Base-by-base conservation (phyloP, 257 asterid genomes). In the Solanum appendiculatum region DNA sequence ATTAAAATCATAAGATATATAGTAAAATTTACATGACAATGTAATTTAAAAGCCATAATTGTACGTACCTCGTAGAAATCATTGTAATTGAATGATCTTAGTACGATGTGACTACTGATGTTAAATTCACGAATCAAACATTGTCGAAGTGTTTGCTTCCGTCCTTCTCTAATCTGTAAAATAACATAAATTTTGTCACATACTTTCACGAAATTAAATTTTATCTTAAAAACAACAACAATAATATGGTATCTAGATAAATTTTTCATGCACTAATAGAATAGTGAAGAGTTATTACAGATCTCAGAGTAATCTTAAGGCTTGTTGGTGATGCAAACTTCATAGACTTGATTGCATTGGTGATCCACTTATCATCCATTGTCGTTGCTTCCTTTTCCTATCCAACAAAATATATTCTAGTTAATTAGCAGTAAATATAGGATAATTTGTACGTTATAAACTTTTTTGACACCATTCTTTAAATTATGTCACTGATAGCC, bases 241-340 rank as follows among this genome's bases (percentile, higher is more conserved):
- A 39, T 42, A 69, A 5, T 44, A 51, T n/a, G 11, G 14, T n/a
- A 27, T 10, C 7, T n/a, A 16, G 20, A 8, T 27, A 36, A 20
- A 21, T 5, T 60, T 14, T 74, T 20, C n/a, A n/a, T n/a, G n/a
- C n/a, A n/a, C n/a, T n/a, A 34, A 70, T 18, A 33, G 8, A 70
- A 39, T 23, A 20, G 21, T 16, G 29, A 42, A n/a, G 9, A 20
- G 9, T 10, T 37, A 15, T 85, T 88, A 88, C 86, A 84, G 85
- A 84, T 34, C 86, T 29, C 10, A 80, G 88, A 29, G 85, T n/a
- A 68, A 86, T 58, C 75, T 86, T 88, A 64, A 88, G 88, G 75
- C 86, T 88, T 64, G 86, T 85, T 78, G 90, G 90, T 83, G 90
- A 88, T 33, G 75, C 83, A 2, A 78, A 86, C 25, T 72, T 86